Base-by-base conservation (phyloP, 2,329 filamentous ascomycete genomes). In the Paecilomyces fulvus region DNA sequence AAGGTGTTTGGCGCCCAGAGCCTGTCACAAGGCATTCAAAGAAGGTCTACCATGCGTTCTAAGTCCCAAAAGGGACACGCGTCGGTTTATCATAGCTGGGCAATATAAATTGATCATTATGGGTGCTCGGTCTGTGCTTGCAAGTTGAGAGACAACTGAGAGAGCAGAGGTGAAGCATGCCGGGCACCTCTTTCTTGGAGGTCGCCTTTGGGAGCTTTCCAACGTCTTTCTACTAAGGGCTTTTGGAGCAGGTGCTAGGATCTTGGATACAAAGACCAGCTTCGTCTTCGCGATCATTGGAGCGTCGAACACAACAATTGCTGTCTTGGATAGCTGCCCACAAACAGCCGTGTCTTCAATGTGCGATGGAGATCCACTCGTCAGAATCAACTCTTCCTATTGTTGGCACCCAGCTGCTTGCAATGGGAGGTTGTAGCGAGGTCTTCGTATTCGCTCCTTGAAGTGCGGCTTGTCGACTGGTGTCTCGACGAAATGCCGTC, bases 81-180 rank as follows among this genome's bases (percentile, higher is more conserved):
- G 75, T 78, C 75, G 67, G 74, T 74, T 72, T 83, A 84, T 83
- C 80, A 63, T 73, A 69, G 73, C 76, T 79, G 77, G 74, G 70
- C 66, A 65, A 66, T 70, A 81, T 80, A 82, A 82, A 84, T 77
- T 83, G 84, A 81, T 85, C 79, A 79, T 56, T 58, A 79, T 74
- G 77, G 80, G 81, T 81, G 80, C 80, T 80, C 73, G 70, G 70
- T 68, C 65, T 73, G 73, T 77, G 74, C 69, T 63, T 66, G 64
- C 43, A 65, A 64, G 62, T 66, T 67, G 66, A 63, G 61, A 59
- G 59, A 58, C 53, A 57, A 57, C 62, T 62, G 71, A 77, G 76
- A 82, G 76, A 82, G 74, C 69, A 67, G 67, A 70, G 76, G 76
- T 72, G 78, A 75, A 73, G 72, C 68, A 73, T 75, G 77, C 74